Evolutionary conservation across 1,284 basidiomycete species (phyloP).

Genomic region (Chiua sp.): DNA sequence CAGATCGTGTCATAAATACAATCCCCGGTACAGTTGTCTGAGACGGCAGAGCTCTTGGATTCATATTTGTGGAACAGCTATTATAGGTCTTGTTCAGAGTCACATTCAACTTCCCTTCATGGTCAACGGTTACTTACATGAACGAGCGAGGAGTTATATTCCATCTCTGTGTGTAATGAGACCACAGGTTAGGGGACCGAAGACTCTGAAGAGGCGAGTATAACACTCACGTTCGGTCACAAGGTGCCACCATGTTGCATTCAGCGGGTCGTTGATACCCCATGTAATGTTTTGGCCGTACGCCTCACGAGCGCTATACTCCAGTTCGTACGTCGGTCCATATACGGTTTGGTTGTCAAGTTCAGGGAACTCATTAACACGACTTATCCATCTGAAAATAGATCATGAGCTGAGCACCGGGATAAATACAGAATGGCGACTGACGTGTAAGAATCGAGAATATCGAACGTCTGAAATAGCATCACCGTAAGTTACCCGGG

Average conservation of each 20-base stretch:
- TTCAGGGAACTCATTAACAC: conserved; percentile 38
- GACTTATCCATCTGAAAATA: conserved; percentile 35
- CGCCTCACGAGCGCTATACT: conserved; percentile 47
- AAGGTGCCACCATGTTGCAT: conserved; percentile 53
- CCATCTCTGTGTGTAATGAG: conserved; percentile 36
- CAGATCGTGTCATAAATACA: conserved; percentile 35
- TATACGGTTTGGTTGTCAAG: conserved; percentile 37
- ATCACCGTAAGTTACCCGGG: background rate
- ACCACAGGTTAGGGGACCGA: background rate
- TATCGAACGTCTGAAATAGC: conserved; percentile 38
- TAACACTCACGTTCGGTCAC: conserved; percentile 42
- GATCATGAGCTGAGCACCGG: background rate
- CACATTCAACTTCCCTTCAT: background rate
- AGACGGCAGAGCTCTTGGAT: conserved; percentile 39
- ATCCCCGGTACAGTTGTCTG: conserved; percentile 36
- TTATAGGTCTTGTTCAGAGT: background rate
- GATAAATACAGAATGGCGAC: conserved; percentile 4
- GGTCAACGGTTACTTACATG: background rate
- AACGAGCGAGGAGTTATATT: conserved; percentile 26
- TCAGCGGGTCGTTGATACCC: conserved; percentile 47
- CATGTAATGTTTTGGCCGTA: conserved; percentile 47
- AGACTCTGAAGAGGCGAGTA: too few species aligned
- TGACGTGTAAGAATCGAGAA: conserved; percentile 42
- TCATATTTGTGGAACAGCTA: conserved; percentile 44
- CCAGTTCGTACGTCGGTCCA: conserved; percentile 45